Conservation (phyloP, 2,329 filamentous ascomycete genomes). For the Ceratocystis destructans region DNA sequence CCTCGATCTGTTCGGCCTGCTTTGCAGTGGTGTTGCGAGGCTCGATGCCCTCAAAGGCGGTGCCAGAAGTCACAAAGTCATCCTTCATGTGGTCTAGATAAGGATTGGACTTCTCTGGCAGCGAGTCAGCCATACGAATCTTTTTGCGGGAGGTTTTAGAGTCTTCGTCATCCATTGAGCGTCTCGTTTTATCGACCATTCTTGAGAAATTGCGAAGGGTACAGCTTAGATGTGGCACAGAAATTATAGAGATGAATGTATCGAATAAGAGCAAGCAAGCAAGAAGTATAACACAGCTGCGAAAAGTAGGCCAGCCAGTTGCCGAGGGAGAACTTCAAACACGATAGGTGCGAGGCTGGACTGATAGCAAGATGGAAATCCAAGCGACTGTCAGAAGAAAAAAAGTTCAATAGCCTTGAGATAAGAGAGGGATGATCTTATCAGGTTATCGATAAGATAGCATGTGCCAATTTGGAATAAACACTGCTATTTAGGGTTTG, state of each 20-base stretch:
- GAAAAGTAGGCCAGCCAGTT: neutral
- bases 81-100: conserved; percentile 86
- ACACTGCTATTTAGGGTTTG: neutral
- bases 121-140: conserved; percentile 26
- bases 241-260: neutral
- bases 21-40: conserved; percentile 68
- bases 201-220: conserved; percentile 11
- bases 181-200: conserved; percentile 34
- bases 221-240: neutral
- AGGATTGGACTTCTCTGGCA: conserved; percentile 47
- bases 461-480: neutral
- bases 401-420: conserved; percentile 16
- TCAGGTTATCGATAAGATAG: conserved; percentile 16
- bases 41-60: conserved; percentile 20
- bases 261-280: neutral
- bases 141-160: conserved; percentile 34
- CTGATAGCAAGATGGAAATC: neutral
- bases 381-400: conserved; percentile 9
- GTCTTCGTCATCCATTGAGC: conserved; percentile 29
- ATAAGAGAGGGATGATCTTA: conserved; percentile 10
- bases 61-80: conserved; percentile 27
- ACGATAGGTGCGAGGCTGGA: conserved; percentile 16
- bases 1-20: conserved; percentile 60
- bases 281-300: neutral
- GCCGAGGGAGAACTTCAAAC: neutral